Base-by-base conservation (phyloP, 805 yeast genomes). In the Yamadazyma paraphyllophila region DNA sequence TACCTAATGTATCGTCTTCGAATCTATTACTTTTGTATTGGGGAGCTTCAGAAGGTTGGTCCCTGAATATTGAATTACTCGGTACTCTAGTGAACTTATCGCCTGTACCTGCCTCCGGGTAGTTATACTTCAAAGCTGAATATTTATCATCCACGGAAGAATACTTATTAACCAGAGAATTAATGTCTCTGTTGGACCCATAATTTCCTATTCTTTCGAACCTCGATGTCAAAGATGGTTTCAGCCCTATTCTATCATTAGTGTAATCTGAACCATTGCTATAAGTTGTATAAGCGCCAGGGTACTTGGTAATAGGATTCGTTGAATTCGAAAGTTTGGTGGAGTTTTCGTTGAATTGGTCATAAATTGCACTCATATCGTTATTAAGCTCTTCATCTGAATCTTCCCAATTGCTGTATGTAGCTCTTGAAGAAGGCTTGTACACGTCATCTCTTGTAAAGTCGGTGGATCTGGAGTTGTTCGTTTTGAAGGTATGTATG, bases 321-420 rank as follows among this genome's bases (percentile, higher is more conserved):
- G 33, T 12, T 8, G 38, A 34, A 15, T 26, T 17, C 3, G 48
- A 45, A 3, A 46, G 24, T 16, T 43, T 38, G 7, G 48, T 43
- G 27, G 41, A 43, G 17, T 46, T 48, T 33, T 45, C 47, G 12
- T 15, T 43, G 43, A 45, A 35, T n/a, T 50, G 48, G 29, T 44
- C 42, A 33, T 43, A 47, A 16, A 48, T 33, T 16, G 43, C 38
- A 14, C 47, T 47, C 33, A 42, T 41, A 29, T 52, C 56, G 30
- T 49, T 37, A 26, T 54, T 50, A 11, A 51, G 31, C 24, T 54
- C 58, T 35, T 48, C 52, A 42, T 52, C 56, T 2, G 55, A 52
- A 33, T 44, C 52, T 33, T 51, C 52, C 43, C 43, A 43, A 15
- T 44, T 26, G 12, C 15, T 32, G 26, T 29, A 31, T n/a, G 38